phyloP scores from a whole-genome alignment of 768 basidiomycete genomes.

The Strobilomyces confusus region DNA sequence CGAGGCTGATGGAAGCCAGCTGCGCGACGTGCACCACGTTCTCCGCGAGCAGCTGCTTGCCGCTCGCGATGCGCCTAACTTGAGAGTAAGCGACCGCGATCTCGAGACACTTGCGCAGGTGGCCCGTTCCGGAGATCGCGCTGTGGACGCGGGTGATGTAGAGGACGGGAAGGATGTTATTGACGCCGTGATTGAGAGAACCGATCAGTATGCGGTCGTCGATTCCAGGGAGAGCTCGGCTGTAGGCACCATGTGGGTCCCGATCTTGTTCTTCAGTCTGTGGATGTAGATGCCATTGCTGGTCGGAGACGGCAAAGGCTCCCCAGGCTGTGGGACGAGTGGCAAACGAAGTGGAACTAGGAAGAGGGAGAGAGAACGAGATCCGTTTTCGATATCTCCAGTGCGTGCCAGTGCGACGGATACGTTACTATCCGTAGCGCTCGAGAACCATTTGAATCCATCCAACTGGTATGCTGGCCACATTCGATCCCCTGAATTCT shows the following conservation, averaged over 20 bases:
- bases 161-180: conserved; percentile 63
- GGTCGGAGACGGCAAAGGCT: conserved; percentile 40
- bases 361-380: conserved; percentile 69
- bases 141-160: conserved; percentile 77
- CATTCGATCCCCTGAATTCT: conserved; percentile 30
- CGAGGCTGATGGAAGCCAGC: conserved; percentile 54
- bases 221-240: conserved; percentile 65
- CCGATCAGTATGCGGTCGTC: conserved; percentile 63
- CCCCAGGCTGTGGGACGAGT: conserved; percentile 40
- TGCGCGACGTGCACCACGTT: conserved; percentile 60
- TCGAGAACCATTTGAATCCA: conserved; percentile 84
- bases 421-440: conserved; percentile 73
- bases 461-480: conserved; percentile 56
- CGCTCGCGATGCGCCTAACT: conserved; percentile 53
- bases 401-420: conserved; percentile 74
- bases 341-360: conserved; percentile 60
- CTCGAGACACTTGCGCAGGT: conserved; percentile 57
- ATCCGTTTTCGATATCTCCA: conserved; percentile 50
- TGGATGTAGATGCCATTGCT: conserved; percentile 69
- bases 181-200: conserved; percentile 53
- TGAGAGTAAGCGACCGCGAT: conserved; percentile 62
- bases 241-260: conserved; percentile 70
- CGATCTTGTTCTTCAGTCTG: conserved; percentile 75
- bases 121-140: conserved; percentile 50
- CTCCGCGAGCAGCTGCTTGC: conserved; percentile 48